Evolutionary conservation across 2,329 filamentous ascomycete genomes (phyloP), one percentile per base, ranked within the genome.

Genomic region (Alternaria novae-zelandiae): DNA sequence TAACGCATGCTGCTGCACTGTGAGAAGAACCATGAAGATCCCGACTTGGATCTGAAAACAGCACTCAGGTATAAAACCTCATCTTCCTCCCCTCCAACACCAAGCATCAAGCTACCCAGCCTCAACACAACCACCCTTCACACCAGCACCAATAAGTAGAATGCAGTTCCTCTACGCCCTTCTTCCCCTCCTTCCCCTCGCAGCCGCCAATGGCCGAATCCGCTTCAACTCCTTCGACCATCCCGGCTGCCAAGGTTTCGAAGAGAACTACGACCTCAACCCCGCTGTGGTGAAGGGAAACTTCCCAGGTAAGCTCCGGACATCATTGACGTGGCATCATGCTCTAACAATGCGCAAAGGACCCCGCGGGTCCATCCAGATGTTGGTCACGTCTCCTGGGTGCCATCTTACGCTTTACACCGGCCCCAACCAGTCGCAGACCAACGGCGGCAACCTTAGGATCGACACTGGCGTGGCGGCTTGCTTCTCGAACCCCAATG

Each of bases 361-460:
- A 44, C 50, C 58, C 12, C 58, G 51, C 7, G 58, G 58, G 43
- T 51, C 51, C 9, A 61, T 61, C 21, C 21, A 45, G 5, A 56
- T 61, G 13, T 17, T 61, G 17, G 15, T 49, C 10, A 61, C 51
- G 11, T 61, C 58, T n/a, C 15, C 51, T 12, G 58, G 58, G 26
- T 61, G 51, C 15, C 58, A 61, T 23, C 44, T 56, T 8, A 61
- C 58, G 28, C 51, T 61, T 17, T 61, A 62, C 54, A 62, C 64
- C 4, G 58, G 58, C 44, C 13, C 28, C 21, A 56, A 56, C 10
- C 58, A 61, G 44, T 67, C 69, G 6, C 21, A 28, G 15, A 23
- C 30, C 12, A 44, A 47, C 13, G 54, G 54, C 13, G 17, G 54
- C 9, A 9, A 9, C 2, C 17, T 56, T 13, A 21, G 15, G 5